Percentiles rank a stretch among this genome's conserved stretches.
These are phyloP conservation scores for Anastatica hierochuntica DNA, from an alignment of 345 rosid genomes.

Conservation along the genomic window DNA sequence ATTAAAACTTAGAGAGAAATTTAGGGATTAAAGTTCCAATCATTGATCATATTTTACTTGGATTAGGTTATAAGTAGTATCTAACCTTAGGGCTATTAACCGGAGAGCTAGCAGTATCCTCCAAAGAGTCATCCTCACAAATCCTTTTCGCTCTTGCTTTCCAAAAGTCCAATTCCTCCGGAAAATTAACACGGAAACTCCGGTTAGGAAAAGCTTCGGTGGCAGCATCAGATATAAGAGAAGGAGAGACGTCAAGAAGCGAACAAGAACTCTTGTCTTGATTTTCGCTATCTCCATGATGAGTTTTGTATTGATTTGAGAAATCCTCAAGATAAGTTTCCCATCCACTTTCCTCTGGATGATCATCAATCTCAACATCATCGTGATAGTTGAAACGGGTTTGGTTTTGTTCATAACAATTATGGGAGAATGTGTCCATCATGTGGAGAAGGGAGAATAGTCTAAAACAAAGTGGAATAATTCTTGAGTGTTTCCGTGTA, in stretches of 20 bases:
- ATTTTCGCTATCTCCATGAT: slow-evolving; percentile 14
- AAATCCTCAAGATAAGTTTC: slow-evolving; percentile 69
- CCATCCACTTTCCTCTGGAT: slow-evolving; percentile 82
- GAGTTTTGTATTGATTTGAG: slow-evolving; percentile 22
- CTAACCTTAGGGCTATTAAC: slow-evolving; percentile 68
- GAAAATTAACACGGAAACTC: no score
- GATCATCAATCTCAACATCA: no score
- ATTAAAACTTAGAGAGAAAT: neutral
- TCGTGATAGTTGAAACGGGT: no score
- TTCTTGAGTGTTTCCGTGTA: slow-evolving; percentile 17
- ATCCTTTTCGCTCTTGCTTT: slow-evolving; percentile 44
- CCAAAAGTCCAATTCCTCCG: slow-evolving; percentile 37
- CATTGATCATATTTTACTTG: neutral
- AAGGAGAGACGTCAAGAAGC: slow-evolving; percentile 33
- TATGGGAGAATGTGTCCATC: slow-evolving; percentile 27
- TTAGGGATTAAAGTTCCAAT: neutral
- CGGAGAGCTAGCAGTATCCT: slow-evolving; percentile 93
- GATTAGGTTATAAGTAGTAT: slow-evolving; percentile 4
- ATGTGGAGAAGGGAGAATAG: slow-evolving; percentile 9
- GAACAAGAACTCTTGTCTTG: slow-evolving; percentile 30
- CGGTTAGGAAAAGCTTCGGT: slow-evolving; percentile 28
- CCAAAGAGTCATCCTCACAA: slow-evolving; percentile 59
- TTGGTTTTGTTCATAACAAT: slow-evolving; percentile 16
- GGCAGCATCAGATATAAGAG: slow-evolving; percentile 71
- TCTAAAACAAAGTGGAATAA: neutral